Conservation (phyloP, 805 yeast species). For the Candida piceae region DNA sequence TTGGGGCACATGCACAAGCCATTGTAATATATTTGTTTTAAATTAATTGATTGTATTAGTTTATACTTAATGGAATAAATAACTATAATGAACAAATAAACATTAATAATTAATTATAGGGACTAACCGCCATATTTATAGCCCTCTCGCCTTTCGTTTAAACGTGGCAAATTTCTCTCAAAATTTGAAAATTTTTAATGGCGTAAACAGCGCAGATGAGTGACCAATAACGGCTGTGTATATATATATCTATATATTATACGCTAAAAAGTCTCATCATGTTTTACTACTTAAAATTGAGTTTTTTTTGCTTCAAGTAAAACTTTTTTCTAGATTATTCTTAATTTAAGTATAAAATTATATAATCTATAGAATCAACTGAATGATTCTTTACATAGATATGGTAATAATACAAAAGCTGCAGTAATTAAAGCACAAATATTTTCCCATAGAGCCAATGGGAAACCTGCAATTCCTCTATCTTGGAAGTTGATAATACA, state of each 20-base stretch:
- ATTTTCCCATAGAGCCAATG: conserved; percentile 66
- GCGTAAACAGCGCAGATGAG: too few relatives aligned
- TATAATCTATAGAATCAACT: conserved; percentile 5
- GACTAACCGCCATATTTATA: too few relatives aligned
- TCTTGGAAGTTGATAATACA: conserved; percentile 62
- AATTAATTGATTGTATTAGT: neutral
- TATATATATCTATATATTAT: too few relatives aligned
- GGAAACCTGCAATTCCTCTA: conserved; percentile 63
- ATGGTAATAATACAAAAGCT: conserved; percentile 73
- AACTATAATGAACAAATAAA: neutral
- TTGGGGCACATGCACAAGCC: conserved; percentile 6
- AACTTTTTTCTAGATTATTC: too few relatives aligned
- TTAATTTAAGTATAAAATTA: too few relatives aligned
- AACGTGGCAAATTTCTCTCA: too few relatives aligned
- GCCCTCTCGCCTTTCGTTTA: too few relatives aligned
- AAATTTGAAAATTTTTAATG: too few relatives aligned
- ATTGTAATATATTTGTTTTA: neutral
- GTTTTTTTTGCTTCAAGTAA: too few relatives aligned
- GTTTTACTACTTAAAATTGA: too few relatives aligned
- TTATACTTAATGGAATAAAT: neutral
- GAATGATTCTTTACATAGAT: conserved; percentile 36
- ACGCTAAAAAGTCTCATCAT: too few relatives aligned
- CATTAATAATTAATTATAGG: neutral
- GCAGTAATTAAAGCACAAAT: conserved; percentile 70
- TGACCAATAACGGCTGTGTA: too few relatives aligned